Base-by-base conservation (phyloP, 2,329 filamentous ascomycete species). In the Mycosphaerella sp. region DNA sequence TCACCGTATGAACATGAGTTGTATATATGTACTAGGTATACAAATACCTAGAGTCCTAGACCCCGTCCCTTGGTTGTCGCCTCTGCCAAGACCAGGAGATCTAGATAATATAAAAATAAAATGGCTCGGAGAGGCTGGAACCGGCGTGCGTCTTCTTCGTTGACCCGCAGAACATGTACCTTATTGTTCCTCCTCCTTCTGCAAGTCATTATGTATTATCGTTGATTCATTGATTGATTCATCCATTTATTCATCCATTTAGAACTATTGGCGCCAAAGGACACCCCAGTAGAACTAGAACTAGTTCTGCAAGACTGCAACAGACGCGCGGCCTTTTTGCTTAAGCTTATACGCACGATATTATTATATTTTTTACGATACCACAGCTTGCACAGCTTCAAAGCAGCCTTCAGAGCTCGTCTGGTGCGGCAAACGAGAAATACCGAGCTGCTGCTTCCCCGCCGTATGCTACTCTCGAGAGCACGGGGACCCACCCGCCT, bases 401-500 rank as follows among this genome's bases (percentile, higher is more conserved):
- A n/a, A n/a, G n/a, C n/a, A n/a, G n/a, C n/a, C n/a, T n/a, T n/a
- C n/a, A n/a, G n/a, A n/a, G n/a, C n/a, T n/a, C n/a, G n/a, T n/a
- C n/a, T n/a, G n/a, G n/a, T n/a, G n/a, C n/a, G n/a, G n/a, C n/a
- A n/a, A n/a, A n/a, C n/a, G n/a, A n/a, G n/a, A n/a, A n/a, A n/a
- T n/a, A n/a, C n/a, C n/a, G n/a, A n/a, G n/a, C n/a, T n/a, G n/a
- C n/a, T n/a, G n/a, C n/a, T n/a, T n/a, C 21, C 25, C 42, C 44
- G 36, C 43, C 25, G 36, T 30, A 49, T 54, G 42, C 41, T 43
- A 27, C 25, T 34, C 21, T 25, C 32, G 30, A 44, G 49, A 50
- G 54, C 41, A 56, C 54, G 54, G 54, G 50, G 52, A 43, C 52
- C 52, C 47, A 43, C 52, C 52, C 47, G 43, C 41, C 28, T 43